Evolutionary conservation across 202 grass and related monocot species (phyloP), one percentile per base, ranked within the genome.

Genomic region (Schoenoplectus tabernaemontani): DNA sequence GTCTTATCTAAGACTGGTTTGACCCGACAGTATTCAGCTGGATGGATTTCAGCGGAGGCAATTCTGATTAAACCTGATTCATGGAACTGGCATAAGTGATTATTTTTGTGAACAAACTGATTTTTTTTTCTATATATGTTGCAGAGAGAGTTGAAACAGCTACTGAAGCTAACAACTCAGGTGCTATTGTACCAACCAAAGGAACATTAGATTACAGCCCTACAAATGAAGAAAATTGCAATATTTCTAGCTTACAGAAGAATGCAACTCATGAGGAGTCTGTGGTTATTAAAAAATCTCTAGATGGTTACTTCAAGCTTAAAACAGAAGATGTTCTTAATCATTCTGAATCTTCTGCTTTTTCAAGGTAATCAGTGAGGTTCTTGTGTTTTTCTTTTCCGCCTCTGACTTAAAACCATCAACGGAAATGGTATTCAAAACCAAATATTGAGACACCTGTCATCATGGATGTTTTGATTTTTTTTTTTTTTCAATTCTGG

Each of bases 291-390:
- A n/a, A n/a, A 76, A 77, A 78, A 67, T 23, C 83, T 59, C 78
- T 89, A 33, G 59, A 89, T 79, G 89, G 80, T 82, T 89, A 68
- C 69, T 37, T 85, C 43, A 89, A 88, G 33, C 63, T 85, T 44
- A 92, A 59, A 82, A 76, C 87, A 79, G 89, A 91, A 33, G 88
- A 95, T 85, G 82, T 88, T 39, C 85, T 92, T 23, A 95, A 89
- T 84, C 92, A 99, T 85, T 99, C 96, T 9, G 85, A 91, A 85
- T 91, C 81, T 50, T 99, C 96, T 81, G 90, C 88, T 59, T 96
- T 99, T 82, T 94, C 88, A 23, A 99, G 92, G 96, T 98, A 90
- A 68, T 4, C 6, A 38, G 84, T 13, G 63, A 72, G 53, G n/a
- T n/a, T n/a, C n/a, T 76, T 73, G 64, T 78, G n/a, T n/a, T n/a